Evolutionary conservation across 176 grass and related monocot genomes (phyloP), one percentile per base, ranked within the genome.

Genomic region (Sorghum bicolor): DNA sequence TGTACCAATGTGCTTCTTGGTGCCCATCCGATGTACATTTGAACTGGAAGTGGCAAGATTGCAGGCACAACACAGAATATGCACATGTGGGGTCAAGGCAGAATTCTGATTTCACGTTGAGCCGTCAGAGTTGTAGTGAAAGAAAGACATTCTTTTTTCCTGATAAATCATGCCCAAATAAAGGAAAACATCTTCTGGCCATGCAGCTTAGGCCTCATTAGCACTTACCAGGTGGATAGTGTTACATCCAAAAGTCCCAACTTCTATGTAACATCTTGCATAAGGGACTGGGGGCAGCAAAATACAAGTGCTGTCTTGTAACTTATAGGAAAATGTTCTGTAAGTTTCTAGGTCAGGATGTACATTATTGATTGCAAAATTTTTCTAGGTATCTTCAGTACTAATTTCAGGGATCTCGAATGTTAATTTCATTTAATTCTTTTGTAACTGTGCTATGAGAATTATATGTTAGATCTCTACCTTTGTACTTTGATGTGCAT

Each of bases 281-380:
- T 77, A 75, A 84, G 84, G 62, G 91, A 90, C 83, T 83, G 41
- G 62, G 50, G 83, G 79, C 80, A 76, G 87, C 84, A 80, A 86
- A 83, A 85, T 86, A 83, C 83, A 66, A 92, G 77, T 80, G 83
- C 64, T 92, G 74, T 80, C 80, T 74, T 92, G 90, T 92, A 92
- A 92, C 83, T 89, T 92, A 89, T 89, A 89, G 83, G 83, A 89
- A 83, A 89, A 89, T 86, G 70, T 86, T 92, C 83, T 86, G 87
- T 86, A 83, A 89, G 87, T 89, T 92, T 88, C 83, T 89, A 89
- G 87, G 26, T 89, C 86, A 86, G 86, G 80, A 57, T 89, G 90
- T 89, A 92, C 87, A 88, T 92, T 89, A 83, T 83, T 90, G 75
- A 92, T 92, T 83, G 79, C 87, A 92, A 92, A 89, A 86, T 45